Evolutionary conservation across 768 basidiomycete genomes (phyloP), one percentile per base, ranked within the genome.

Genomic region (Porpolomopsis calyptriformis): DNA sequence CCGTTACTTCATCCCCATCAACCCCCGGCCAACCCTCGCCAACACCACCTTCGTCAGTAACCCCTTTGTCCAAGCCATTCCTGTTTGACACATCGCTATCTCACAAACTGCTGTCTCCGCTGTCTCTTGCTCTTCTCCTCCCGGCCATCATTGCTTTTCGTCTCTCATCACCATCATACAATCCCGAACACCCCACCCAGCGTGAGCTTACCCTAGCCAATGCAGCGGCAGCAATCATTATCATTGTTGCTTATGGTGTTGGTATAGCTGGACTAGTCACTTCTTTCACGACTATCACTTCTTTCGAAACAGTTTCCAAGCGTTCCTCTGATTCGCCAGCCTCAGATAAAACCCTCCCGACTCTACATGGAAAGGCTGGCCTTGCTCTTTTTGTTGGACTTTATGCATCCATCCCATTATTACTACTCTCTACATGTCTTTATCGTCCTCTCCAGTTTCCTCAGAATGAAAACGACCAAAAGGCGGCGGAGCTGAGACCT

Each of bases 301-400:
- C 61, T 19, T 50, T 54, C n/a, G 48, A 52, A 24, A 48, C 51
- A 34, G 14, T 63, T 5, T 45, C 57, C 35, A 69, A 62, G 51
- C 65, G 68, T 38, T 56, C 64, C 38, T 42, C 51, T 11, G 57
- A 65, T 24, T 53, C 58, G 34, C 44, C 42, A 31, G 47, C 56
- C 10, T 52, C 60, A 34, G 51, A 55, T 35, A 41, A 52, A 12
- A 69, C 65, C 49, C 53, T 87, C 37, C 67, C 64, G 48, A 87
- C 86, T 1, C 57, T 60, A 6, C 87, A 89, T 55, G 76, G 81
- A 25, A 67, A 70, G 57, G 78, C 73, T 1, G 82, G 83, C 26
- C 63, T 88, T 35, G 72, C 72, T 14, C 71, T 89, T 12, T 84
- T 82, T 57, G 48, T 76, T 33, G 70, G 68, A 31, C 62, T 87